Evolutionary conservation across 2,329 filamentous ascomycete species (phyloP).

Genomic region (Colletotrichum limetticola): DNA sequence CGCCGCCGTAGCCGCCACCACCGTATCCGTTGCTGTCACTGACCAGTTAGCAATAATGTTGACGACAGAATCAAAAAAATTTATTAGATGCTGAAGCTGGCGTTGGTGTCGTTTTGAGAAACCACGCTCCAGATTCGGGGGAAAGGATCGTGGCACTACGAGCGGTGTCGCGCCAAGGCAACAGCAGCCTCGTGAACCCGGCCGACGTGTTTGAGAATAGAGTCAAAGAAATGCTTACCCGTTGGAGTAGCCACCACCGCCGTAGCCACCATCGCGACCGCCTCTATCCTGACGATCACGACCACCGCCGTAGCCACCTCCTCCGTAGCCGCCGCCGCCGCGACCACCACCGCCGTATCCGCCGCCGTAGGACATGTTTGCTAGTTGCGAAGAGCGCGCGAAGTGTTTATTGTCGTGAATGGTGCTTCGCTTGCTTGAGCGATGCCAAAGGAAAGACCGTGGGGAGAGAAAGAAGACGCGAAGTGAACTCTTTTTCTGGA

Average conservation of each 20-base stretch:
- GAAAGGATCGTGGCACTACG: neutral
- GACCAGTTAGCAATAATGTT: constrained; percentile 47
- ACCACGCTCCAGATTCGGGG: neutral
- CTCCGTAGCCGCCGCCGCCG: constrained; percentile 41
- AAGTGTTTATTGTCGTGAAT: neutral
- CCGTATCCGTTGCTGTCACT: constrained; percentile 64
- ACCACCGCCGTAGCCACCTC: constrained; percentile 43
- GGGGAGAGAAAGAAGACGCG: constrained; percentile 10
- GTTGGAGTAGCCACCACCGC: constrained; percentile 52
- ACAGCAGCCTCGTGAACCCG: constrained; percentile 35
- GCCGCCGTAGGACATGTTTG: constrained; percentile 59
- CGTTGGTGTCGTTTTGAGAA: neutral
- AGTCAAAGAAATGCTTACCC: constrained; percentile 49
- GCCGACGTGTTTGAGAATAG: constrained; percentile 37
- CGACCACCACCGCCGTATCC: constrained; percentile 45
- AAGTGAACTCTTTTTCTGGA: constrained; percentile 15
- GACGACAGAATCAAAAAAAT: constrained; percentile 9
- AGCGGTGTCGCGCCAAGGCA: constrained; percentile 6
- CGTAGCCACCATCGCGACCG: constrained; percentile 39
- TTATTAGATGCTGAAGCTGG: neutral
- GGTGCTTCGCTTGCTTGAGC: constrained; percentile 7
- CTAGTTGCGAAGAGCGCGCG: constrained; percentile 15
- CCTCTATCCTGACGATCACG: constrained; percentile 42
- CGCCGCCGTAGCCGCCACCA: constrained; percentile 48
- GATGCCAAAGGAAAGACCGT: constrained; percentile 32